These are phyloP conservation scores for Gigaspora rosea DNA, from an alignment of 192 early-diverging fungal species.

Conservation along the genomic window DNA sequence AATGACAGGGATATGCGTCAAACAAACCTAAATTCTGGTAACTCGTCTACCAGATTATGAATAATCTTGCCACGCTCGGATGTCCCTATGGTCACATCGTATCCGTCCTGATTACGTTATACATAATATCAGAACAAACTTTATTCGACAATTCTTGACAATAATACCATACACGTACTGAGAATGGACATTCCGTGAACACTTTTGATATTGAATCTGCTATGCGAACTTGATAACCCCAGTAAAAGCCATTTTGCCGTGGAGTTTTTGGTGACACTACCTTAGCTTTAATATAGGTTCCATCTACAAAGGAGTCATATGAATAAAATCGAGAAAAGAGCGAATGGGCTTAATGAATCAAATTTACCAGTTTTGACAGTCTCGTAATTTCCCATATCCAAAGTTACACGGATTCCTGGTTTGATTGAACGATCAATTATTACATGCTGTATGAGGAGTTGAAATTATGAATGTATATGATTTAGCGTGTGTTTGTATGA, in stretches of 20 bases:
- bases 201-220: slow-evolving; percentile 61
- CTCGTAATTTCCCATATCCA: slow-evolving; percentile 44
- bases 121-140: background rate
- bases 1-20: background rate
- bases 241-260: slow-evolving; percentile 64
- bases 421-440: slow-evolving; percentile 55
- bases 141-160: background rate
- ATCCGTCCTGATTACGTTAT: slow-evolving; percentile 48
- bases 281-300: slow-evolving; percentile 49
- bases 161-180: slow-evolving; percentile 36
- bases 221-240: slow-evolving; percentile 68
- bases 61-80: slow-evolving; percentile 44
- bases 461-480: background rate
- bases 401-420: slow-evolving; percentile 63
- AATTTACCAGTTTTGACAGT: background rate
- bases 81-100: slow-evolving; percentile 68
- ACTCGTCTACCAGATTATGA: slow-evolving; percentile 26
- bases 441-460: slow-evolving; percentile 35
- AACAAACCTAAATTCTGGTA: slow-evolving; percentile 35
- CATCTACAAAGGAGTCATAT: slow-evolving; percentile 23
- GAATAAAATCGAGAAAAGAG: background rate
- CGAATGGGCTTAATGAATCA: background rate
- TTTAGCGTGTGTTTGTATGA: background rate
- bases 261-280: slow-evolving; percentile 63
- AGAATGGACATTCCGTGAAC: slow-evolving; percentile 58